These are phyloP conservation scores for Purpureocillium takamizusanense DNA, from an alignment of 2,329 filamentous ascomycete genomes.

Conservation along the genomic window DNA sequence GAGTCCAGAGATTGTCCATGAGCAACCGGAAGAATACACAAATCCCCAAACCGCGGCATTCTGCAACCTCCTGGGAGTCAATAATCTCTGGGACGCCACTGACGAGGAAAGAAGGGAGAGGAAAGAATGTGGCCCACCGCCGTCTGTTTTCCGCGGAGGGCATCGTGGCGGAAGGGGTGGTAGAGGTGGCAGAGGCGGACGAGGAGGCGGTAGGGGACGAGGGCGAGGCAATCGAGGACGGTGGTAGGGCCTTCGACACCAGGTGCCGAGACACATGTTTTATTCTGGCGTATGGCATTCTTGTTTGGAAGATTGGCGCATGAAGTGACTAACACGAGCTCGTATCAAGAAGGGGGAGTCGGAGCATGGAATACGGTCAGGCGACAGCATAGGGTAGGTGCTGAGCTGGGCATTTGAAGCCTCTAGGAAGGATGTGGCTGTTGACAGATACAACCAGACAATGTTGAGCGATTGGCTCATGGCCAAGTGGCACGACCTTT, in stretches of 20 bases:
- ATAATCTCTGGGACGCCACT: constrained; percentile 66
- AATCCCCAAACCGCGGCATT: constrained; percentile 81
- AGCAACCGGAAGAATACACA: constrained; percentile 71
- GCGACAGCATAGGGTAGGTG: too few relatives aligned
- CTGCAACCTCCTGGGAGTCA: constrained; percentile 67
- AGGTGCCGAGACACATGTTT: background rate
- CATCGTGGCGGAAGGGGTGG: constrained; percentile 26
- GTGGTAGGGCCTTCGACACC: background rate
- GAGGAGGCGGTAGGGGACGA: constrained; percentile 17
- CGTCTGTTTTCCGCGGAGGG: constrained; percentile 21
- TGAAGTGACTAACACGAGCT: too few relatives aligned
- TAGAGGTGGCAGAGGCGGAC: constrained; percentile 23
- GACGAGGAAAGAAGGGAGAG: constrained; percentile 59
- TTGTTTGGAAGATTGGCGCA: too few relatives aligned
- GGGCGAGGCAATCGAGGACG: constrained; percentile 9
- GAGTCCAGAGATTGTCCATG: constrained; percentile 44
- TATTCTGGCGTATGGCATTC: too few relatives aligned
- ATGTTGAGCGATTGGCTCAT: too few relatives aligned
- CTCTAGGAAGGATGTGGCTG: too few relatives aligned
- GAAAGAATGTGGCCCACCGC: constrained; percentile 47
- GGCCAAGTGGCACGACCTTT: too few relatives aligned
- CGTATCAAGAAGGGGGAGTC: too few relatives aligned
- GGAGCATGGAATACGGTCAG: too few relatives aligned
- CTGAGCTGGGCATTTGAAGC: too few relatives aligned
- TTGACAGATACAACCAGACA: too few relatives aligned